Base-by-base conservation (phyloP, 768 basidiomycete genomes). In the Cubamyces lactineus region DNA sequence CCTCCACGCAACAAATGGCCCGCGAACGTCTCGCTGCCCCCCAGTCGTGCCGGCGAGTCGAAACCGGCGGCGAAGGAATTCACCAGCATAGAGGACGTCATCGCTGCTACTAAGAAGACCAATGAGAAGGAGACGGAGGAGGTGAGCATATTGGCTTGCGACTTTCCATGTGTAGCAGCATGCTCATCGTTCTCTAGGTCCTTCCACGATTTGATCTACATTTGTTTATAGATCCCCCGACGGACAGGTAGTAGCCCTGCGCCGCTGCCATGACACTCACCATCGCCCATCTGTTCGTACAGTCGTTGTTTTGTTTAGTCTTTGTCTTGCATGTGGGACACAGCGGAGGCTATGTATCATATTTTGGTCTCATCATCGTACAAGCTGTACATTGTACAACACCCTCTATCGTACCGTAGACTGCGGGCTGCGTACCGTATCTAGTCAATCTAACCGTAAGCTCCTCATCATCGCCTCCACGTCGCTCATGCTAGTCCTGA, bases 161-260 rank as follows among this genome's bases (percentile, higher is more conserved):
- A 15, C 28, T 11, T 34, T 21, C n/a, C 4, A 15, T 51, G 11
- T 16, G 6, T 16, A 19, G 19, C 5, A 0, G 13, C 13, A 2
- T 34, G 41, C 26, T 45, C 12, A 59, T 7, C 9, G 28, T 17
- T 9, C 3, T 38, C 40, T 61, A 83, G 78, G 60, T 77, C 66
- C 77, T 82, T 16, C 86, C 83, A 5, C 73, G 70, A 17, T 87
- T 90, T 54, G 81, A 88, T 64, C 69, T 90, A 51, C 62, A 60
- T 17, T 24, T 47, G 5, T 64, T 64, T 51, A 26, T 68, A 12
- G 54, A 68, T 40, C 51, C 48, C n/a, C 61, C 28, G 54, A 39
- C 34, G 5, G 17, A 23, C 17, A 51, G 39, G 30, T 53, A 42
- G 41, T 38, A 3, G n/a, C 15, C 16, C 4, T 12, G 12, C 54